Conservation (phyloP, 257 asterid genomes). For the Voacanga thouarsii region DNA sequence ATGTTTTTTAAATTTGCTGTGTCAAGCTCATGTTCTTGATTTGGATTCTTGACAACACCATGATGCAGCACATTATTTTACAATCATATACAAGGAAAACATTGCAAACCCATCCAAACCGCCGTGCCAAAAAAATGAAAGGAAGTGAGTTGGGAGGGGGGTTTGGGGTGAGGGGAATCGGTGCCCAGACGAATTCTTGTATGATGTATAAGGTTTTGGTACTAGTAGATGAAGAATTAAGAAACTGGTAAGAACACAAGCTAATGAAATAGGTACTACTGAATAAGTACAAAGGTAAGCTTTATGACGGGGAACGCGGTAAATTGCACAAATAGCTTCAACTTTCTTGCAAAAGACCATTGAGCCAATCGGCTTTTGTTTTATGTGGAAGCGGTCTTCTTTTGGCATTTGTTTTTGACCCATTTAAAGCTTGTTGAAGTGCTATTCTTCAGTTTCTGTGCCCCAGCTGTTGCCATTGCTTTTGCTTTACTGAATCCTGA, state of each 20-base stretch:
- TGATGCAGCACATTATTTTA: background rate
- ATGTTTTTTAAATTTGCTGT: too few relatives aligned
- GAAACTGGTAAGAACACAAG: background rate
- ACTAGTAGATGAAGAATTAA: background rate
- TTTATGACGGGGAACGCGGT: background rate
- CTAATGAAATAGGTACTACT: background rate
- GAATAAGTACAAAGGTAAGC: background rate
- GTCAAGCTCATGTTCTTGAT: background rate
- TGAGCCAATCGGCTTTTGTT: conserved; percentile 12
- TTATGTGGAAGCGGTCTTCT: conserved; percentile 48
- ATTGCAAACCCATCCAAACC: background rate
- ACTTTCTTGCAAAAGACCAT: background rate
- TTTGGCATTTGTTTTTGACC: conserved; percentile 67
- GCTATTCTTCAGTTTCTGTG: conserved; percentile 61
- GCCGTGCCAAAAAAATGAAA: background rate
- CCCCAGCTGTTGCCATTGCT: conserved; percentile 55
- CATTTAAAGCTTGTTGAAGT: conserved; percentile 61
- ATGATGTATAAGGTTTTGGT: background rate
- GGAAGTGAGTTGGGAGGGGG: background rate
- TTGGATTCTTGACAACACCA: background rate
- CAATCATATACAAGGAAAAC: background rate
- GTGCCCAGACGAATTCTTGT: background rate
- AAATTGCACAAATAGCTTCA: background rate
- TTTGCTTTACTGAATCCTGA: conserved; percentile 63
- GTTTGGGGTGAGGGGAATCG: background rate